Evolutionary conservation across 768 basidiomycete genomes (phyloP).

Genomic region (Amanita rubescens): DNA sequence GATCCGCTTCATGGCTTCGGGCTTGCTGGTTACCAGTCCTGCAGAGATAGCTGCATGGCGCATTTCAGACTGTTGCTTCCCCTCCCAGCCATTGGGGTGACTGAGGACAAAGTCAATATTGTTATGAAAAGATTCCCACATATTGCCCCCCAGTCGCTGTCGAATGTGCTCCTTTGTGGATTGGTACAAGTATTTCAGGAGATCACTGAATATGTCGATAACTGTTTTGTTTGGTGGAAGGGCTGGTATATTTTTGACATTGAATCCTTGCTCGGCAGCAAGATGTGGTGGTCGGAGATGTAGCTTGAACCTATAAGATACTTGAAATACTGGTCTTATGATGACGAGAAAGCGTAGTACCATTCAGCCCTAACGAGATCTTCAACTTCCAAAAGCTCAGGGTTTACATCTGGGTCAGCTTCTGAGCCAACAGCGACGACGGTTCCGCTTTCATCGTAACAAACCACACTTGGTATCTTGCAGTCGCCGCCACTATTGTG

Average conservation of each 20-base stretch:
- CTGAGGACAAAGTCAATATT: constrained; percentile 40
- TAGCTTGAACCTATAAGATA: constrained; percentile 2
- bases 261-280: constrained; percentile 1
- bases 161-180: constrained; percentile 35
- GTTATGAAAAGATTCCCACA: constrained; percentile 34
- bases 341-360: not conserved
- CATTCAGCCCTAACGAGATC: not conserved
- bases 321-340: not conserved
- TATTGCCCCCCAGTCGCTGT: constrained; percentile 31
- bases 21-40: constrained; percentile 30
- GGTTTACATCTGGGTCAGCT: constrained; percentile 1
- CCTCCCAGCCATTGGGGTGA: constrained; percentile 55
- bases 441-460: constrained; percentile 3
- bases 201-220: constrained; percentile 39
- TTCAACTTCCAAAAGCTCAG: not conserved
- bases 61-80: constrained; percentile 41
- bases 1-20: constrained; percentile 29
- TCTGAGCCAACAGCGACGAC: constrained; percentile 6
- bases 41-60: constrained; percentile 39
- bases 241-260: constrained; percentile 21
- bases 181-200: constrained; percentile 33
- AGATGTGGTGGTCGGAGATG: constrained; percentile 5
- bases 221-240: constrained; percentile 35
- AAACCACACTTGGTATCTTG: constrained; percentile 7
- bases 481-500: not conserved